A percentile compares a stretch with the other conserved stretches of the same genome.
These are phyloP conservation scores for Malus hybrid DNA, from an alignment of 331 rosid species.

Conservation along the genomic window DNA sequence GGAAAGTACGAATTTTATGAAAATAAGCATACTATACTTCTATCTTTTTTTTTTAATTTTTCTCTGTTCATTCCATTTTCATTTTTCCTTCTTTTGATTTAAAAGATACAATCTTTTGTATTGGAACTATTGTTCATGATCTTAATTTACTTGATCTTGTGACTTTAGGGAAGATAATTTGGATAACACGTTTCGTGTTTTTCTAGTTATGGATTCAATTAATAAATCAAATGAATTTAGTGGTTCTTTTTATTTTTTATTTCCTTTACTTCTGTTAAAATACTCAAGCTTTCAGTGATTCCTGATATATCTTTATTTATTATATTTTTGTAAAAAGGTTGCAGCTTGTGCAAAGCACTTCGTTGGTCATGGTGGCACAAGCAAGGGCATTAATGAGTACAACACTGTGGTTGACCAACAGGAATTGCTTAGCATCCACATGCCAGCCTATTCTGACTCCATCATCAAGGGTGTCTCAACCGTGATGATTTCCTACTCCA, in stretches of 20 bases:
- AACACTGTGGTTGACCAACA: constrained; percentile 31
- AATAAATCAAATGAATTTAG: neutral
- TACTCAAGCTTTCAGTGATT: neutral
- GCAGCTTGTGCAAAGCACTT: constrained; percentile 59
- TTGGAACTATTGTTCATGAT: neutral
- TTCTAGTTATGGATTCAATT: neutral
- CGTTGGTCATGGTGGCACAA: constrained; percentile 62
- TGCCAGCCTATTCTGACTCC: constrained; percentile 56
- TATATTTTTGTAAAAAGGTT: constrained; percentile 32
- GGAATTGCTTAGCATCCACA: constrained; percentile 50
- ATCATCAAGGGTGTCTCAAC: constrained; percentile 57
- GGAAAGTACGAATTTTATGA: constrained; percentile 20
- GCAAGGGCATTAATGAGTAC: constrained; percentile 47
- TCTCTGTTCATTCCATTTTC: neutral
- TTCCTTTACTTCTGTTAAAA: no score
- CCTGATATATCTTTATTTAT: neutral
- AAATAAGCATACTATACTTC: neutral
- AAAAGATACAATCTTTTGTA: neutral
- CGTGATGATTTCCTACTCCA: constrained; percentile 59
- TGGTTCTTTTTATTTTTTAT: neutral
- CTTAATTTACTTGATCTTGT: neutral
- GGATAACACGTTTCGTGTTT: neutral
- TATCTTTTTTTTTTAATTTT: neutral
- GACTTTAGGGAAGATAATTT: neutral
- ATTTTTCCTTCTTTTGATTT: neutral